Evolutionary conservation across 495 filamentous ascomycete species (phyloP).

Genomic region (Penicillium canariense): DNA sequence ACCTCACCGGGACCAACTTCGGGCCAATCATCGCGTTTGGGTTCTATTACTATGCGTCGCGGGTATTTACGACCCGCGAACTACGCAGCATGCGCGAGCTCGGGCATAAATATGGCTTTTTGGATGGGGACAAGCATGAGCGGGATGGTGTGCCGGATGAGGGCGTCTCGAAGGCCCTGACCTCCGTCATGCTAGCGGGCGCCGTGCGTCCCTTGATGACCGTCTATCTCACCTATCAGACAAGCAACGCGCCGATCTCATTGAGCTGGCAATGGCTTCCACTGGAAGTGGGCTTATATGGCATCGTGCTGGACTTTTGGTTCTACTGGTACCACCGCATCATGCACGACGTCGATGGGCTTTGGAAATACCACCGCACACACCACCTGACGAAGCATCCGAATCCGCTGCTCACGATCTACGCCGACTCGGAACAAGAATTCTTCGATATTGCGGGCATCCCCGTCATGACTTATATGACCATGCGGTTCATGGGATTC

Average conservation of each 20-base stretch:
- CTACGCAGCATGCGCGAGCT: slow-evolving; percentile 22
- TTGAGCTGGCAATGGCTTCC: slow-evolving; percentile 49
- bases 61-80: slow-evolving; percentile 22
- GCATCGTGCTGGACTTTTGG: slow-evolving; percentile 38
- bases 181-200: slow-evolving; percentile 14
- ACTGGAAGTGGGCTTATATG: slow-evolving; percentile 33
- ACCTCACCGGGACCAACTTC: slow-evolving; percentile 12
- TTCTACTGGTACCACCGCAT: slow-evolving; percentile 36
- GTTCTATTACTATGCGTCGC: slow-evolving; percentile 26
- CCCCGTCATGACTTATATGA: slow-evolving; percentile 30
- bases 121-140: slow-evolving; percentile 24
- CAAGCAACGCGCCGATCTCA: slow-evolving; percentile 6
- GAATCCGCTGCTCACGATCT: slow-evolving; percentile 33
- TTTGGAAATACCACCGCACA: slow-evolving; percentile 40
- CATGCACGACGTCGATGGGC: slow-evolving; percentile 28
- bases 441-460: slow-evolving; percentile 36
- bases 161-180: slow-evolving; percentile 16
- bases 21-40: slow-evolving; percentile 15
- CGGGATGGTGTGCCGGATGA: slow-evolving; percentile 26
- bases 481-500: slow-evolving; percentile 30
- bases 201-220: slow-evolving; percentile 15
- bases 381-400: slow-evolving; percentile 42
- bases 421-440: slow-evolving; percentile 37
- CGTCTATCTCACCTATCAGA: slow-evolving; percentile 17
- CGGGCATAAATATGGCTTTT: slow-evolving; percentile 22